phyloP scores from a whole-genome alignment of 139 green algal species.

The Volvox reticuliferus region DNA sequence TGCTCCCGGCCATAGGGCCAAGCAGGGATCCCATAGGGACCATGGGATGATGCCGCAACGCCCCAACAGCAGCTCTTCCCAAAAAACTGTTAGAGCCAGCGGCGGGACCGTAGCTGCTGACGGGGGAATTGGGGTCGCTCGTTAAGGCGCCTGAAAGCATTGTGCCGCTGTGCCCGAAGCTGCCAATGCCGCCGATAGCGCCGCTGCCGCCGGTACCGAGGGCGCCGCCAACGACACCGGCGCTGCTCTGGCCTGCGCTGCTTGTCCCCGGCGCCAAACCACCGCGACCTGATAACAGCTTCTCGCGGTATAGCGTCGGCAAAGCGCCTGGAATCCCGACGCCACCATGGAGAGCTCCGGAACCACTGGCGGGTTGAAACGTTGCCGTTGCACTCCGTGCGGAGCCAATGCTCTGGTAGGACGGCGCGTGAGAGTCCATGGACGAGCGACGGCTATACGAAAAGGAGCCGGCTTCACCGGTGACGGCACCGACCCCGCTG shows the following conservation, averaged over 20 bases:
- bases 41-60: not conserved
- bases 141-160: not conserved
- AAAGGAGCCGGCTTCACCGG: slow-evolving; percentile 17
- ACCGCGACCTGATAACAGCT: not conserved
- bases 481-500: not conserved
- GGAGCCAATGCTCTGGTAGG: slow-evolving; percentile 26
- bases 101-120: not conserved
- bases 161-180: not conserved
- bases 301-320: slow-evolving; percentile 2
- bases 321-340: not conserved
- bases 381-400: slow-evolving; percentile 3
- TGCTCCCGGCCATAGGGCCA: not conserved
- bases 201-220: not conserved
- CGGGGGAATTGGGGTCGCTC: slow-evolving; percentile 28
- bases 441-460: slow-evolving; percentile 25
- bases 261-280: not conserved
- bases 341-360: not conserved
- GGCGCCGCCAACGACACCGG: not conserved
- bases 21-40: not conserved
- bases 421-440: slow-evolving; percentile 29
- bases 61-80: not conserved
- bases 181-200: too few relatives aligned
- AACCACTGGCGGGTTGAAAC: not conserved
- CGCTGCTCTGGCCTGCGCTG: not conserved
- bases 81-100: not conserved